phyloP scores from a whole-genome alignment of 2,329 filamentous ascomycete species.

The Neurospora crassa region DNA sequence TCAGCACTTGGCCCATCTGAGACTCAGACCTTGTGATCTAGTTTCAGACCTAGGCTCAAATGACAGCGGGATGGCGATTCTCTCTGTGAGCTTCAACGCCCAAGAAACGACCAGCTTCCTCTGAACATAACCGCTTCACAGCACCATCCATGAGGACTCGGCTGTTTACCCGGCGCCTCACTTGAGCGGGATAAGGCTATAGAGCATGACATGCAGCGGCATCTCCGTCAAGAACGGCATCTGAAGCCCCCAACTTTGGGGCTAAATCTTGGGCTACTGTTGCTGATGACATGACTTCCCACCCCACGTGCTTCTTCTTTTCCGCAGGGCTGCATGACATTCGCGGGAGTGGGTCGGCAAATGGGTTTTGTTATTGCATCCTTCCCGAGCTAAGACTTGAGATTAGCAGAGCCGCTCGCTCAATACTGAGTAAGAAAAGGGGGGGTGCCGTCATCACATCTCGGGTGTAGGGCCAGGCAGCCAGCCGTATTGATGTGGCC shows the following conservation, averaged over 20 bases:
- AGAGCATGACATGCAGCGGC: neutral
- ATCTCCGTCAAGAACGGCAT: neutral
- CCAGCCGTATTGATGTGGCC: neutral
- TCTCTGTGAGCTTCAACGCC: neutral
- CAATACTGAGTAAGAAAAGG: neutral
- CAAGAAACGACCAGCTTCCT: neutral
- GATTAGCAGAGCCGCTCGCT: neutral
- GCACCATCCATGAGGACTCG: neutral
- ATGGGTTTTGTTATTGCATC: neutral
- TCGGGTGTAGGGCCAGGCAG: neutral
- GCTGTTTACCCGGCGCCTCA: neutral
- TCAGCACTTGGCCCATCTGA: neutral
- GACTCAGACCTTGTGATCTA: neutral
- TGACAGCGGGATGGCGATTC: neutral
- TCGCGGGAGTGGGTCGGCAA: neutral
- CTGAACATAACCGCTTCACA: neutral
- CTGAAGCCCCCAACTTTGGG: neutral
- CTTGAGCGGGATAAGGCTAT: neutral
- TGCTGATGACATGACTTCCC: neutral
- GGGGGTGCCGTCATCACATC: neutral
- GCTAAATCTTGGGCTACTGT: neutral
- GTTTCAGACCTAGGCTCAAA: neutral
- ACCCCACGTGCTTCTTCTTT: neutral
- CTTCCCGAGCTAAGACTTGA: neutral
- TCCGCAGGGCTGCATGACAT: neutral